These are phyloP conservation scores for Zygoascus meyerae DNA, from an alignment of 1,139 yeast genomes.

Conservation along the genomic window DNA sequence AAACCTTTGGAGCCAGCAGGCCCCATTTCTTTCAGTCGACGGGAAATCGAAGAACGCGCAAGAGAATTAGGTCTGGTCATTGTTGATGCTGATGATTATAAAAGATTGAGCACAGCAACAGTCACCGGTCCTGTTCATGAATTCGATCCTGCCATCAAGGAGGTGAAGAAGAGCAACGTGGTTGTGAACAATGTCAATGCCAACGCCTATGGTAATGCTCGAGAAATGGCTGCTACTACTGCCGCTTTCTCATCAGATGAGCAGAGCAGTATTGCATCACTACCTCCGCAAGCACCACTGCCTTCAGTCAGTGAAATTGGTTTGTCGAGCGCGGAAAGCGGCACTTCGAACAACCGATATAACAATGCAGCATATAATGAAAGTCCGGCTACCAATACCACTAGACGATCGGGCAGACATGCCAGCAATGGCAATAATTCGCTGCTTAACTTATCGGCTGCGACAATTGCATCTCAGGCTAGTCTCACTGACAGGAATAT, in stretches of 20 bases:
- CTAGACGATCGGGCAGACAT: constrained; percentile 1
- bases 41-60: constrained; percentile 18
- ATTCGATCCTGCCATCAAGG: constrained; percentile 18
- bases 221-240: constrained; percentile 13
- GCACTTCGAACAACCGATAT: constrained; percentile 4
- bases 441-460: constrained; percentile 23
- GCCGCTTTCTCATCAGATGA: constrained; percentile 18
- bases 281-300: constrained; percentile 16
- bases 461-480: constrained; percentile 64
- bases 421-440: constrained; percentile 7
- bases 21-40: constrained; percentile 1
- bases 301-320: constrained; percentile 13
- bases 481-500: constrained; percentile 67
- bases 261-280: constrained; percentile 3
- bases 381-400: not conserved
- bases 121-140: constrained; percentile 13
- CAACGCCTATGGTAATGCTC: not conserved
- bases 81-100: constrained; percentile 21
- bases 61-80: constrained; percentile 21
- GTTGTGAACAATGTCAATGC: constrained; percentile 16
- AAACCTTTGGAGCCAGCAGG: not conserved
- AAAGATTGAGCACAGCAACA: constrained; percentile 18
- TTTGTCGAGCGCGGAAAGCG: not conserved
- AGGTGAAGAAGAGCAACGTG: constrained; percentile 23
- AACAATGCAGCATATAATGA: not conserved